Evolutionary conservation across 805 yeast genomes (phyloP).

Genomic region (Nakazawaea ishiwadae): DNA sequence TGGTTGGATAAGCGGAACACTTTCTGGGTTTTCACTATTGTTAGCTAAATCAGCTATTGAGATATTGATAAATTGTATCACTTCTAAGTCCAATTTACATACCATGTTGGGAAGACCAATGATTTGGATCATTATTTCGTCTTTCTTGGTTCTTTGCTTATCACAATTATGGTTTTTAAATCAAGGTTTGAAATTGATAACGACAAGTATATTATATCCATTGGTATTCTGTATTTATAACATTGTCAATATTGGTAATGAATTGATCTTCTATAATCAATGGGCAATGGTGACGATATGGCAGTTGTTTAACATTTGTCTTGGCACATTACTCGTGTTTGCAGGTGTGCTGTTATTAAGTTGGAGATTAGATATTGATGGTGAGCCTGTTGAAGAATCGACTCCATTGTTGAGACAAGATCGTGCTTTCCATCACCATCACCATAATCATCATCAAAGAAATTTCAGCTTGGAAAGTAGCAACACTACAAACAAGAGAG

Average conservation of each 20-base stretch:
- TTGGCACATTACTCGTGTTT: slow-evolving; percentile 47
- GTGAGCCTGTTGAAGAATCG: slow-evolving; percentile 23
- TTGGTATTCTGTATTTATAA: slow-evolving; percentile 82
- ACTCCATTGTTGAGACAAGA: slow-evolving; percentile 13
- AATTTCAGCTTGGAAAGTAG: slow-evolving; percentile 8
- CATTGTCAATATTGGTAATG: slow-evolving; percentile 61
- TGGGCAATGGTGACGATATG: slow-evolving; percentile 30
- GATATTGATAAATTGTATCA: slow-evolving; percentile 44
- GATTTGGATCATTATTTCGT: slow-evolving; percentile 45
- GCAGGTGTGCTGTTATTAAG: slow-evolving; percentile 70
- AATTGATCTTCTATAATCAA: slow-evolving; percentile 55
- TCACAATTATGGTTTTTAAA: slow-evolving; percentile 71
- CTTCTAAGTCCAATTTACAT: slow-evolving; percentile 24
- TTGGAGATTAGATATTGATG: slow-evolving; percentile 36
- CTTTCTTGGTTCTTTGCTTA: slow-evolving; percentile 60
- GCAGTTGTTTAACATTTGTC: slow-evolving; percentile 33
- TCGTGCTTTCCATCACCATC: neutral
- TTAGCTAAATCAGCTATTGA: slow-evolving; percentile 85
- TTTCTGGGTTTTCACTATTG: slow-evolving; percentile 81
- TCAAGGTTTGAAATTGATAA: slow-evolving; percentile 61
- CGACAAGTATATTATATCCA: slow-evolving; percentile 80
- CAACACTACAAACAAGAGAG: slow-evolving; percentile 7
- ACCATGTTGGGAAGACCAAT: slow-evolving; percentile 30
- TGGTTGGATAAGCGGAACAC: slow-evolving; percentile 68
- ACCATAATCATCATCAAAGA: slow-evolving; percentile 2